phyloP scores from a whole-genome alignment of 2,329 filamentous ascomycete genomes.

The Neopestalotiopsis rosae region DNA sequence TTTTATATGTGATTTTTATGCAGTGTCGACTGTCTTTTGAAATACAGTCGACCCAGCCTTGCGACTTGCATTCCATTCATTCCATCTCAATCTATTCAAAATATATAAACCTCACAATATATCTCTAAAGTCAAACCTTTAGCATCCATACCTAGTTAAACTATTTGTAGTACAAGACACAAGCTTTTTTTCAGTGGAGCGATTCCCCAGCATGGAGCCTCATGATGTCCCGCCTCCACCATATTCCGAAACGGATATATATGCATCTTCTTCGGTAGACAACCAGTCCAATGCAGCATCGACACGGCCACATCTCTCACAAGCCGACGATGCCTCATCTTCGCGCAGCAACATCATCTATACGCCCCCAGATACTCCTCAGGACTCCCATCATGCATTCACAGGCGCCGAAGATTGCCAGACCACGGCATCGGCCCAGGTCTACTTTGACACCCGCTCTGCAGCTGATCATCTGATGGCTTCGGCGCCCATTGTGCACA shows the following conservation, averaged over 20 bases:
- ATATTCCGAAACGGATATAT: constrained; percentile 63
- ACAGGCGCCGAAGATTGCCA: constrained; percentile 33
- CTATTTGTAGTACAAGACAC: not conserved
- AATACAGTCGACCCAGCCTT: not conserved
- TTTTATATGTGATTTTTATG: not conserved
- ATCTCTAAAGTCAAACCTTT: not conserved
- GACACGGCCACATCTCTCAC: constrained; percentile 25
- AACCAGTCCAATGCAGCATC: constrained; percentile 36
- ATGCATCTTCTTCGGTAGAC: constrained; percentile 37
- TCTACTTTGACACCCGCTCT: constrained; percentile 55
- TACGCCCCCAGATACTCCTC: constrained; percentile 57
- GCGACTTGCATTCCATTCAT: not conserved
- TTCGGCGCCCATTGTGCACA: constrained; percentile 34
- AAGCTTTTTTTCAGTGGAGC: not conserved
- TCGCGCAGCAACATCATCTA: constrained; percentile 53
- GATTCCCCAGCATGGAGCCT: constrained; percentile 29
- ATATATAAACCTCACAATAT: not conserved
- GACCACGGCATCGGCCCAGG: constrained; percentile 40
- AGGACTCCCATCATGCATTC: constrained; percentile 37
- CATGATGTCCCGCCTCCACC: constrained; percentile 56
- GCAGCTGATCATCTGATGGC: constrained; percentile 24
- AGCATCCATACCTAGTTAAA: not conserved
- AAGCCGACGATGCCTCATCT: constrained; percentile 43
- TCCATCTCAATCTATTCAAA: not conserved
- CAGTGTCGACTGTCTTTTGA: not conserved